Evolutionary conservation across 2,329 filamentous ascomycete genomes (phyloP), one percentile per base, ranked within the genome.

Genomic region (Hymenotorrendiella dingleyae): DNA sequence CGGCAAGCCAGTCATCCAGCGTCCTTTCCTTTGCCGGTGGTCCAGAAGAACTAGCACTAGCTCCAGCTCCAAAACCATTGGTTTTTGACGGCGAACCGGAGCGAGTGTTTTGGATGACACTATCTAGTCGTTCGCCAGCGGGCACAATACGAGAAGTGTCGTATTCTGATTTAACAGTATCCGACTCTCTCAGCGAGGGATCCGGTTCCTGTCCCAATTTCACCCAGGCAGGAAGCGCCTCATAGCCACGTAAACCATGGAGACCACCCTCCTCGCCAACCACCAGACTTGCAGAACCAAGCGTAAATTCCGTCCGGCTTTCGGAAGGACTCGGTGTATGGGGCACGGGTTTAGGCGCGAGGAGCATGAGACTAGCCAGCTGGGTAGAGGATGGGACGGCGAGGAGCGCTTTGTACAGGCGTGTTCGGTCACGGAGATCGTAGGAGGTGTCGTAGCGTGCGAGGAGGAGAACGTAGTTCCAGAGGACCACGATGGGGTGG

Each of bases 361-460:
- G 76, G 1, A 98, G 80, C 62, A 97, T 84, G 11, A 98, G 72
- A 1, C 85, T 89, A 3, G 93, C 93, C 12, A 98, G 77, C 62
- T 97, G 88, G 1, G 80, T 84, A 6, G 77, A 79, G 2, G 73
- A 71, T 1, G 90, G 87, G 4, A 86, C 80, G 4, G 80, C 75
- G 2, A 98, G 77, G 1, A 98, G 78, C 1, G 89, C 76, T 50
- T 86, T 88, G 68, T 94, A 97, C 48, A 96, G 76, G 23, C 93
- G 81, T 2, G 90, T 82, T 19, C 93, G 84, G 61, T 97, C 93
- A 50, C 93, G 87, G 3, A 98, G 78, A 59, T 97, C 90, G 64
- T 94, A 98, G 1, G 90, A 96, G 0, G 83, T 87, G 57, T 97
- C 93, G 63, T 97, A 98, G 47, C 93, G 81, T 23, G 86, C 86